Base-by-base conservation (phyloP, 2,329 filamentous ascomycete genomes). In the Talaromyces sp. region DNA sequence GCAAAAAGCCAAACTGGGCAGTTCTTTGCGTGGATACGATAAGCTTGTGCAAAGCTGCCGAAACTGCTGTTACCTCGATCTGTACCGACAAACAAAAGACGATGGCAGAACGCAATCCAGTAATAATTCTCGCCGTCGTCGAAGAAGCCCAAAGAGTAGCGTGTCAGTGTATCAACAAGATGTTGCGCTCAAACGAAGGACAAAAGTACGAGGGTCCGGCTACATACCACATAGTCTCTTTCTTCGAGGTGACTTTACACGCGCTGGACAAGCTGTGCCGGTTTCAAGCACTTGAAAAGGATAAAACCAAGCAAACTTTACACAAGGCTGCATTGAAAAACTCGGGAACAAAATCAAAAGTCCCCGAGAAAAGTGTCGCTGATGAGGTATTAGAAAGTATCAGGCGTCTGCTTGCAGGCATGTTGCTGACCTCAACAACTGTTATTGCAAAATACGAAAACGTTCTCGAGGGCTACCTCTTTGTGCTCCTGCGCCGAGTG, bases 391-490 rank as follows among this genome's bases (percentile, higher is more conserved):
- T 69, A 11, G 63, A 58, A 13, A 59, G 61, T 1, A 59, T 77
- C 5, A 62, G 60, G 31, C 62, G 64, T n/a, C 29, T 74, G 1
- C 63, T 77, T 10, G 65, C 62, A 43, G 68, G 56, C 2, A 74
- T 77, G 71, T 63, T 69, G 2, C 56, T 67, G 10, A 70, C 68
- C 6, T 64, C 76, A 10, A 68, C 75, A 51, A 51, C 65, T 8
- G 53, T 62, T 1, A 64, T 65, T 51, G 17, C 61, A 24, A 67
- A 66, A 14, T 72, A 77, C 26, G 65, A 67, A 21, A 65, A 71
- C 17, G 60, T 79, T 5, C 65, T 80, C 17, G 78, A 80, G 66
- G 78, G 78, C 0, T 72, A 76, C 29, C 64, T 80, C 8, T 77
- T 68, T 51, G 56, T 72, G 10, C 58, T 77, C 4, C 64, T 80